A percentile compares a stretch with the other conserved stretches of the same genome.
Conservation (phyloP, 75 land plant species). For the Ceratopteris richardii region DNA sequence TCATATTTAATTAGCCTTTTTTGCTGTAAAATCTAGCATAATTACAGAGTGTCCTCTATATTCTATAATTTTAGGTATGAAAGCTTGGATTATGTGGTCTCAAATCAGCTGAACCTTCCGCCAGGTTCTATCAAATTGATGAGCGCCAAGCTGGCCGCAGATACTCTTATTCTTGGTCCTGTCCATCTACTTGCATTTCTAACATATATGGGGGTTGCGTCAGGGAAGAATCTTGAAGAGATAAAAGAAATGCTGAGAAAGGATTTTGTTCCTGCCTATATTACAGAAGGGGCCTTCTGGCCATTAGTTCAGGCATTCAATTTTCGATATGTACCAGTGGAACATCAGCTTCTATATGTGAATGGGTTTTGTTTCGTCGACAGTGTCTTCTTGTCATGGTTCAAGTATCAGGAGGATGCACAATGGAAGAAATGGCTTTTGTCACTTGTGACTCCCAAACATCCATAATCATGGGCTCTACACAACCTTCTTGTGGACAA, state of each 20-base stretch:
- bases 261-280: slow-evolving; percentile 78
- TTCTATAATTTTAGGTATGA: slow-evolving; percentile 61
- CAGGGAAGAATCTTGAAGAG: slow-evolving; percentile 49
- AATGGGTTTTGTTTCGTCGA: slow-evolving; percentile 88
- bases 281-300: slow-evolving; percentile 75
- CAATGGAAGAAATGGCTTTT: slow-evolving; percentile 74
- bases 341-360: slow-evolving; percentile 88
- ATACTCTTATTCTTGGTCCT: slow-evolving; percentile 80
- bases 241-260: slow-evolving; percentile 69
- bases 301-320: slow-evolving; percentile 68
- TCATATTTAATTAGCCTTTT: too few relatives aligned
- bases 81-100: slow-evolving; percentile 64
- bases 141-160: slow-evolving; percentile 62
- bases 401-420: slow-evolving; percentile 92
- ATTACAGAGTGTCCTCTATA: too few relatives aligned
- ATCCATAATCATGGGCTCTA: too few relatives aligned
- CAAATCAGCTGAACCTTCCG: slow-evolving; percentile 26
- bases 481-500: too few relatives aligned
- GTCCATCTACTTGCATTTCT: slow-evolving; percentile 79
- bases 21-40: too few relatives aligned
- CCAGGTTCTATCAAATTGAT: slow-evolving; percentile 60
- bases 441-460: neutral
- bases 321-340: slow-evolving; percentile 80
- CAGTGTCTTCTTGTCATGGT: slow-evolving; percentile 89
- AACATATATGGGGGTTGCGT: slow-evolving; percentile 75